phyloP scores from a whole-genome alignment of 306 rosid species.

The Rubus idaeus region DNA sequence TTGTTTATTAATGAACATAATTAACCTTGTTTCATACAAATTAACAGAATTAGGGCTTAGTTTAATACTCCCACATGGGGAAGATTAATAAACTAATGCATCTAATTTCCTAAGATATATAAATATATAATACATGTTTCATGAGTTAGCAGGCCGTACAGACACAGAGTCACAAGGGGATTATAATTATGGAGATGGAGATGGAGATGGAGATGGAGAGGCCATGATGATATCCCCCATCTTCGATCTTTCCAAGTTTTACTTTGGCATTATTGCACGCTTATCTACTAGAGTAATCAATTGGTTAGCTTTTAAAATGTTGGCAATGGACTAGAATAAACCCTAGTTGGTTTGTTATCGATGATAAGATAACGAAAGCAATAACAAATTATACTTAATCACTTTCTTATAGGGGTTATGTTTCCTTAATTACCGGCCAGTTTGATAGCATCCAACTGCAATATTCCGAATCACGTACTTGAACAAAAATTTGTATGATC shows the following conservation, averaged over 20 bases:
- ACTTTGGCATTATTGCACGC: constrained; percentile 1
- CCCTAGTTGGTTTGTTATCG: not conserved
- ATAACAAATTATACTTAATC: not conserved
- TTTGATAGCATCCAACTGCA: not conserved
- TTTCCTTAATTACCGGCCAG: not conserved
- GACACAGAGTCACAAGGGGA: constrained; percentile 28
- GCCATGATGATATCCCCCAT: not conserved
- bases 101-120: not conserved
- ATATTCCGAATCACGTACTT: not conserved
- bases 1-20: not conserved
- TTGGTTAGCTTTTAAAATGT: not conserved
- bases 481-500: too few species aligned
- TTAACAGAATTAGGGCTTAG: not conserved
- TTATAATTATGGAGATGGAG: not conserved
- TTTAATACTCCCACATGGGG: constrained; percentile 26
- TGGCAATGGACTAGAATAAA: not conserved
- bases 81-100: constrained; percentile 4
- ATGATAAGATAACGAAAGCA: not conserved
- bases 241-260: not conserved
- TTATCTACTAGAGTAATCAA: not conserved
- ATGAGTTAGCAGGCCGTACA: constrained; percentile 52
- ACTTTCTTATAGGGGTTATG: not conserved
- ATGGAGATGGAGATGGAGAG: not conserved
- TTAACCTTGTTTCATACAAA: constrained; percentile 6
- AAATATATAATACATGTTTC: constrained; percentile 15